Base-by-base conservation (phyloP, 176 grass and related monocot genomes). In the Aegilops speltoides region DNA sequence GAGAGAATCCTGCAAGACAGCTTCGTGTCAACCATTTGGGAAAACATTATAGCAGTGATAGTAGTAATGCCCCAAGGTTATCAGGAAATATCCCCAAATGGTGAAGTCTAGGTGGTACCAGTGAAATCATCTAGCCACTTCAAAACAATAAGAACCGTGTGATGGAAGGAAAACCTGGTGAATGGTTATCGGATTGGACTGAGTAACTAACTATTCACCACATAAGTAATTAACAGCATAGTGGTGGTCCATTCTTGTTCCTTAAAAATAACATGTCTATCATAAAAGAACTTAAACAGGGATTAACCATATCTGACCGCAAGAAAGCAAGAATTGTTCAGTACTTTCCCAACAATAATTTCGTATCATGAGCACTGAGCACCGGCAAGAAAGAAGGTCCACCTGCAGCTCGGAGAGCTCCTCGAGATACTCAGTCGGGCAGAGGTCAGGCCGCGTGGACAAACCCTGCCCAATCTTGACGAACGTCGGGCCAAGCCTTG, bases 321-420 rank as follows among this genome's bases (percentile, higher is more conserved):
- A 52, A 43, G 43, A 24, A 76, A 52, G 24, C 73, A 76, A 52
- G 43, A 52, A 52, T 76, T 62, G 4, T 43, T 25, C 59, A 20
- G 40, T 68, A 17, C 5, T 3, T 29, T 73, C 17, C 24, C 17
- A 83, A 22, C 34, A 33, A 64, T 32, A 62, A 46, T 84, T 16
- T 45, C 46, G 2, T 22, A 64, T 50, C 40, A 32, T 32, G 63
- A 24, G 19, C 17, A 81, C 7, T 70, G 48, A 34, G 57, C 13
- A 50, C 0, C 38, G 62, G 45, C 32, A 83, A 73, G 79, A 20
- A 74, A 79, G 56, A 79, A 28, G 63, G 63, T 2, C 3, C 36
- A 98, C 96, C 96, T 98, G 96, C 83, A 98, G 88, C 82, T 98
- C 92, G 62, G 96, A 68, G 40, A 98, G 89, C 92, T 98, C 96